Conservation (phyloP, 148 eudicot genomes). For the Rhododendron griersonianum region DNA sequence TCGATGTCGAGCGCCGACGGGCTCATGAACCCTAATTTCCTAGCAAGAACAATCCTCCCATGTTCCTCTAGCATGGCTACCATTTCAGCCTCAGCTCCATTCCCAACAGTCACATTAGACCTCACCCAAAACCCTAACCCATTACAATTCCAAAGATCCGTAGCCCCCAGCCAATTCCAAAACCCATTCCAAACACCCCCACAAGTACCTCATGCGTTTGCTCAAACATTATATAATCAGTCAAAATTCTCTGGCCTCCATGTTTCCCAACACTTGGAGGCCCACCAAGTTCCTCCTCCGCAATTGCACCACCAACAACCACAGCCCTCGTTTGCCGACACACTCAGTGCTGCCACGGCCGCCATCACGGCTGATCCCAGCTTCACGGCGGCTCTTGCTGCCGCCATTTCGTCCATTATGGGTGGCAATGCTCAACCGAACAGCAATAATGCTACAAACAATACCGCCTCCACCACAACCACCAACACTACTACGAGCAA, state of each 20-base stretch:
- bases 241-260: conserved; percentile 83
- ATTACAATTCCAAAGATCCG: conserved; percentile 35
- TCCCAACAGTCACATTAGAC: conserved; percentile 90
- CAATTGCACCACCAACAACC: conserved; percentile 17
- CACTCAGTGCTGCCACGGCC: conserved; percentile 76
- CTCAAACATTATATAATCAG: conserved; percentile 53
- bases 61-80: conserved; percentile 82
- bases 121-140: conserved; percentile 56
- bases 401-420: conserved; percentile 73
- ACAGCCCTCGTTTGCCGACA: conserved; percentile 43
- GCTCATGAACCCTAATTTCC: conserved; percentile 69
- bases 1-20: conserved; percentile 83
- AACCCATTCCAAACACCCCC: conserved; percentile 30
- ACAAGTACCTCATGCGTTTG: conserved; percentile 34
- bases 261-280: conserved; percentile 27
- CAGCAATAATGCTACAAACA: conserved; percentile 12
- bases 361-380: conserved; percentile 83
- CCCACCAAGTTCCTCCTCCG: conserved; percentile 14
- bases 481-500: conserved; percentile 23
- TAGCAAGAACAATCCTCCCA: conserved; percentile 72
- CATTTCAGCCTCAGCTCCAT: conserved; percentile 94
- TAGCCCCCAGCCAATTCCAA: conserved; percentile 42
- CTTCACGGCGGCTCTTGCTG: conserved; percentile 87
- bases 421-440: conserved; percentile 38
- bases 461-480: conserved; percentile 8